Conservation (phyloP, 23 red algal species). For the Agarophyton chilense region DNA sequence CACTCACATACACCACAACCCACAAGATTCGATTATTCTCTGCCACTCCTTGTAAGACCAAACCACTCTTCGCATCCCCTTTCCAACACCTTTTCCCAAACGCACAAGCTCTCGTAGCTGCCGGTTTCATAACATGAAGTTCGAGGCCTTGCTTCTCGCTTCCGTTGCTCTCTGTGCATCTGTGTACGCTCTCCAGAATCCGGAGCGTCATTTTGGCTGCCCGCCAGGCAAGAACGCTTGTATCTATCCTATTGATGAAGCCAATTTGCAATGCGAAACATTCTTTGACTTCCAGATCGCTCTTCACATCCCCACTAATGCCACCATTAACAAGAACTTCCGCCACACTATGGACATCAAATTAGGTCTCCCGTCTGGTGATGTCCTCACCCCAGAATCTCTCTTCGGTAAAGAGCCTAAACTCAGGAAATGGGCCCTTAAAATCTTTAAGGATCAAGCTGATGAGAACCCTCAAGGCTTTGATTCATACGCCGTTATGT, state of each 20-base stretch:
- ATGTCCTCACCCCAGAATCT: constrained; percentile 11
- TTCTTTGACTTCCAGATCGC: constrained; percentile 68
- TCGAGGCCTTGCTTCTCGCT: neutral
- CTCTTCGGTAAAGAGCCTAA: constrained; percentile 26
- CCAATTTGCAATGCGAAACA: constrained; percentile 50
- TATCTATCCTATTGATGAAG: constrained; percentile 50
- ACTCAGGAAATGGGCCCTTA: constrained; percentile 24
- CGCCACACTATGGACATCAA: constrained; percentile 28
- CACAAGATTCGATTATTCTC: too few species aligned
- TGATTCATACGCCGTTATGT: constrained; percentile 28
- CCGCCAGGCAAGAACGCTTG: constrained; percentile 59
- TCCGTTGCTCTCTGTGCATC: neutral
- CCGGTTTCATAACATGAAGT: neutral
- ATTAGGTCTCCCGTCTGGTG: constrained; percentile 27
- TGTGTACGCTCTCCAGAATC: constrained; percentile 34
- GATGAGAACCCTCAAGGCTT: constrained; percentile 40
- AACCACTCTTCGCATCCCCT: too few species aligned
- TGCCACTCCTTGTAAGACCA: too few species aligned
- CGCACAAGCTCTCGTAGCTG: too few species aligned
- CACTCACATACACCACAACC: too few species aligned
- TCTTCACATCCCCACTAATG: constrained; percentile 9
- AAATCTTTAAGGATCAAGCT: neutral
- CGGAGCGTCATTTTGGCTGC: constrained; percentile 63
- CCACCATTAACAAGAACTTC: neutral
- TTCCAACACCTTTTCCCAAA: too few species aligned